phyloP scores from a whole-genome alignment of 1,139 yeast species.

The Kurtzmaniella quercitrusa region DNA sequence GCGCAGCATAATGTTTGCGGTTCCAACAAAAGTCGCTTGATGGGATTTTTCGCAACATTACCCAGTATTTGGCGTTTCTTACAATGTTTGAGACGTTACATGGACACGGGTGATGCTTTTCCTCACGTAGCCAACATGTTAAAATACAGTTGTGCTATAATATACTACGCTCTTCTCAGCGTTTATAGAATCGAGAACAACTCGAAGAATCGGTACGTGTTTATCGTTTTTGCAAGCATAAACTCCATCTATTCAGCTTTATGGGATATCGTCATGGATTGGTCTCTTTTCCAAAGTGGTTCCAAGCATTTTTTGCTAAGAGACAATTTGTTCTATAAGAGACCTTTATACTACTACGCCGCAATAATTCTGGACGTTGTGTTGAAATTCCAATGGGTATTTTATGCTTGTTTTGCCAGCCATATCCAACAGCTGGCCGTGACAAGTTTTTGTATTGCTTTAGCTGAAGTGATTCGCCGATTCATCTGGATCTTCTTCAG shows the following conservation, averaged over 20 bases:
- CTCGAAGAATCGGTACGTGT: conserved; percentile 45
- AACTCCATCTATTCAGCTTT: conserved; percentile 67
- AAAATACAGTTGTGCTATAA: conserved; percentile 65
- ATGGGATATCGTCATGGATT: conserved; percentile 96
- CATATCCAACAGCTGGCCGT: conserved; percentile 87
- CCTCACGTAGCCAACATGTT: conserved; percentile 93
- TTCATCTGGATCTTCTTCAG: conserved; percentile 88
- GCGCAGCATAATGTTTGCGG: conserved; percentile 56
- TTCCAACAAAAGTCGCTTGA: conserved; percentile 64
- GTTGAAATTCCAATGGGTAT: conserved; percentile 86
- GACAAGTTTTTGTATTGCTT: conserved; percentile 79
- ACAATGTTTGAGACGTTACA: conserved; percentile 87
- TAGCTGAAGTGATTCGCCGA: conserved; percentile 78
- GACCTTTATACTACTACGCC: conserved; percentile 59
- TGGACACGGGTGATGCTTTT: conserved; percentile 92
- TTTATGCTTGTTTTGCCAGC: conserved; percentile 66
- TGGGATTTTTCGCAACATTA: conserved; percentile 80
- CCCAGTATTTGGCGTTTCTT: conserved; percentile 90
- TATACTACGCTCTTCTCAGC: conserved; percentile 74
- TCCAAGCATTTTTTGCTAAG: conserved; percentile 61
- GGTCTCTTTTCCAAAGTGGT: conserved; percentile 75
- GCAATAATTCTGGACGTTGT: conserved; percentile 73
- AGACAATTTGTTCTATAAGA: conserved; percentile 62
- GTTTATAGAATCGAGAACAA: conserved; percentile 65
- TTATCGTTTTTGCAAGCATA: conserved; percentile 68